These are phyloP conservation scores for Alnus rubra DNA, from an alignment of 306 rosid genomes.

Conservation along the genomic window DNA sequence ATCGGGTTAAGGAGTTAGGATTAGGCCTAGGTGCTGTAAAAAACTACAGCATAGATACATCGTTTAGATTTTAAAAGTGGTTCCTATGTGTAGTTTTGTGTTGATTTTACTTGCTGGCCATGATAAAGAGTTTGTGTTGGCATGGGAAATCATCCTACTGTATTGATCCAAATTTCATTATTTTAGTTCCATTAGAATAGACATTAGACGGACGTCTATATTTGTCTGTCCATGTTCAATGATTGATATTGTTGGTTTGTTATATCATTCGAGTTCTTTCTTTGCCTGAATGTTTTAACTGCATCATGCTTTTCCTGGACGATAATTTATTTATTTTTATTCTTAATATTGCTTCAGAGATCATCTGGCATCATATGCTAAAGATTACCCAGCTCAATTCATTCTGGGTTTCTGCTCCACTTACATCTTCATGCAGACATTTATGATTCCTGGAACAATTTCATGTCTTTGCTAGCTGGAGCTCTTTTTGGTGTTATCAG, in stretches of 20 bases:
- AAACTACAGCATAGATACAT: not conserved
- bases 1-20: not conserved
- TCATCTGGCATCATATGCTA: constrained; percentile 62
- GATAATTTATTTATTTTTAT: not conserved
- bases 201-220: not conserved
- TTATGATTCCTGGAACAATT: constrained; percentile 97
- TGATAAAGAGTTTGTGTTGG: not conserved
- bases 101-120: not conserved
- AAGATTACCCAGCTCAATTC: constrained; percentile 65
- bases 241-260: too few species aligned
- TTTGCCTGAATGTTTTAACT: too few species aligned
- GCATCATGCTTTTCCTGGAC: not conserved
- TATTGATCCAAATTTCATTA: not conserved
- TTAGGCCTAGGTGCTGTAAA: too few species aligned
- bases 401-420: constrained; percentile 91
- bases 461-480: constrained; percentile 97
- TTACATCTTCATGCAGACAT: constrained; percentile 97
- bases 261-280: too few species aligned
- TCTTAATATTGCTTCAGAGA: constrained; percentile 50
- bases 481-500: constrained; percentile 83
- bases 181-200: not conserved
- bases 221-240: not conserved
- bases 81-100: not conserved
- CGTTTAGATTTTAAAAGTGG: not conserved
- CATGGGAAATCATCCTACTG: not conserved